Conservation (phyloP, 129 eudicot genomes). For the Artemisia annua region DNA sequence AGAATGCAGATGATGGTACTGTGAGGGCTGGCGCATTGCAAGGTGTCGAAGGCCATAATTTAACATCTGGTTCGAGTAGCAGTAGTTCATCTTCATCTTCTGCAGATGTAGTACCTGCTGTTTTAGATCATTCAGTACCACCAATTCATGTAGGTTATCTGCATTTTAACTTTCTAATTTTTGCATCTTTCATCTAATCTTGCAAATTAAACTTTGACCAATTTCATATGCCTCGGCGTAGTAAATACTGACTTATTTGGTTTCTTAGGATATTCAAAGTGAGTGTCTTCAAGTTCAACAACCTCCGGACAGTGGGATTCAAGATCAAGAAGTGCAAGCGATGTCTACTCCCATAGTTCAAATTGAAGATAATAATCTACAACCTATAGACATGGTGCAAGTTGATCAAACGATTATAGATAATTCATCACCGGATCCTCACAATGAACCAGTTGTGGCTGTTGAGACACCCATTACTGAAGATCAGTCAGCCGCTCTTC, state of each 20-base stretch:
- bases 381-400: slow-evolving; percentile 14
- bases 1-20: slow-evolving; percentile 7
- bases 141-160: slow-evolving; percentile 18
- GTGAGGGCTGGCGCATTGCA: no score
- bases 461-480: slow-evolving; percentile 14
- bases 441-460: slow-evolving; percentile 16
- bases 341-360: neutral
- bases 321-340: slow-evolving; percentile 28
- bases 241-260: neutral
- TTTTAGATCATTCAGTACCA: slow-evolving; percentile 16
- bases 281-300: slow-evolving; percentile 19
- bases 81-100: neutral
- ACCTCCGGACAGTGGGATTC: slow-evolving; percentile 9
- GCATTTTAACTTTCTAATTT: neutral
- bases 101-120: neutral
- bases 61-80: no score
- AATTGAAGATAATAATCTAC: slow-evolving; percentile 11
- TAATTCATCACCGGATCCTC: neutral
- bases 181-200: slow-evolving; percentile 3
- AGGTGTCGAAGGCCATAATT: no score
- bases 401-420: slow-evolving; percentile 19
- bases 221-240: no score
- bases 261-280: slow-evolving; percentile 35
- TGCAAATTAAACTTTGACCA: neutral
- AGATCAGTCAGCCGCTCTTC: slow-evolving; percentile 16